Evolutionary conservation across 257 asterid genomes (phyloP).

Genomic region (Penstemon davidsonii): DNA sequence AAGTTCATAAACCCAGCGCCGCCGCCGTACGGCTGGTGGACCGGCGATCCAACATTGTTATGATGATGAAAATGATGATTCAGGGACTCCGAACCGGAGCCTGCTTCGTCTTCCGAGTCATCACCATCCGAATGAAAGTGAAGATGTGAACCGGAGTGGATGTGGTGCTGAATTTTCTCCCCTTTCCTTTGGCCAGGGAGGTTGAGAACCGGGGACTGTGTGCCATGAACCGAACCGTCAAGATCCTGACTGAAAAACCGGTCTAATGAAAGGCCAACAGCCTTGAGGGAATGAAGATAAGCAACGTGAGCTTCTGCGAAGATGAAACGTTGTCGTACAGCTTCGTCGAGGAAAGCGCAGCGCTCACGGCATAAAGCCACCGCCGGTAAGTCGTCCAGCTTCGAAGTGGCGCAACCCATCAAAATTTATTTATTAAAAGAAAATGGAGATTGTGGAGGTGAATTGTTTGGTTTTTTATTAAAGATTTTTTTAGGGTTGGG

Average conservation of each 20-base stretch:
- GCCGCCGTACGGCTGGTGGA: constrained; percentile 35
- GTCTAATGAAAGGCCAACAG: constrained; percentile 63
- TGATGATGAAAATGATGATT: constrained; percentile 35
- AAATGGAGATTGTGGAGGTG: too few species aligned
- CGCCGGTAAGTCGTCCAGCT: constrained; percentile 93
- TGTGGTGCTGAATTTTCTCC: constrained; percentile 36
- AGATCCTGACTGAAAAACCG: constrained; percentile 70
- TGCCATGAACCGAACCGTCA: constrained; percentile 26
- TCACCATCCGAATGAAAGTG: constrained; percentile 65
- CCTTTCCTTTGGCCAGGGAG: constrained; percentile 57
- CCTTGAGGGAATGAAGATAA: constrained; percentile 68
- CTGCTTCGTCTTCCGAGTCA: constrained; percentile 50
- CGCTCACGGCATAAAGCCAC: constrained; percentile 83
- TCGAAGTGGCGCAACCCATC: constrained; percentile 89
- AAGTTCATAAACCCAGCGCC: constrained; percentile 57
- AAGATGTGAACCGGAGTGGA: constrained; percentile 75
- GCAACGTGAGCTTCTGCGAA: constrained; percentile 79
- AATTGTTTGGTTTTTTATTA: background rate
- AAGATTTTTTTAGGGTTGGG: constrained; percentile 38
- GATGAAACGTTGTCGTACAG: constrained; percentile 75
- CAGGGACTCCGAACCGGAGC: constrained; percentile 50
- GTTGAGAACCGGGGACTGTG: constrained; percentile 64
- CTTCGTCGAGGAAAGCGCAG: constrained; percentile 74
- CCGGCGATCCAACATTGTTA: constrained; percentile 37
- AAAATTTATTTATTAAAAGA: background rate